These are phyloP conservation scores for Metschnikowia amazonensis DNA, from an alignment of 805 yeast genomes.

Conservation along the genomic window DNA sequence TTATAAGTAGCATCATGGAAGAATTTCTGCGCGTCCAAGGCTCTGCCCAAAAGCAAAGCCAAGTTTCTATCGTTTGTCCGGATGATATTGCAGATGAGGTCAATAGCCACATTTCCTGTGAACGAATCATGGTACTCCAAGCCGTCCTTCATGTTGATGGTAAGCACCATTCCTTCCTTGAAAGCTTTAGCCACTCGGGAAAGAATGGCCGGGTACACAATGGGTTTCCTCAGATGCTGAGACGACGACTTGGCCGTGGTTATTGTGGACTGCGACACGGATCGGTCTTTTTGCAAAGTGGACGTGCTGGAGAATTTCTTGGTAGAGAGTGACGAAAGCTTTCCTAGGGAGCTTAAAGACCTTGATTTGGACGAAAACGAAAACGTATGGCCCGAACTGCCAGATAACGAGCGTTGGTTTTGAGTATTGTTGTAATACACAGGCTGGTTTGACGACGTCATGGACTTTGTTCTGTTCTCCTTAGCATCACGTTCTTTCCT, in stretches of 20 bases:
- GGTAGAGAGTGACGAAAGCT: conserved; percentile 39
- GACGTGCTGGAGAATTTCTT: conserved; percentile 36
- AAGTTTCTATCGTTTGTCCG: conserved; percentile 88
- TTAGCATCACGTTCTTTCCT: conserved; percentile 8
- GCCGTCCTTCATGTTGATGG: conserved; percentile 85
- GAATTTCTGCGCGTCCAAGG: conserved; percentile 89
- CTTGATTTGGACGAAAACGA: conserved; percentile 38
- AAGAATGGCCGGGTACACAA: conserved; percentile 84
- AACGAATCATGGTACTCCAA: conserved; percentile 89
- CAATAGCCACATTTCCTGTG: conserved; percentile 92
- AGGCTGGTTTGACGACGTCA: conserved; percentile 13
- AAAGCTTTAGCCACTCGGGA: conserved; percentile 81
- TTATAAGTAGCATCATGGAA: conserved; percentile 96
- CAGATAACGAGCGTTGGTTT: conserved; percentile 30
- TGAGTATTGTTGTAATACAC: conserved; percentile 10
- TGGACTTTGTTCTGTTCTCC: conserved; percentile 13
- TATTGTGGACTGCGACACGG: conserved; percentile 26
- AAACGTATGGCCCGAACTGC: conserved; percentile 14
- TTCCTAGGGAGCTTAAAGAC: conserved; percentile 40
- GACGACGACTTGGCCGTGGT: conserved; percentile 43
- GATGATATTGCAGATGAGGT: conserved; percentile 77
- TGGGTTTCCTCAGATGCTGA: conserved; percentile 46
- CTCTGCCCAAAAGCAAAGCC: conserved; percentile 83
- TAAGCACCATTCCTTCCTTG: conserved; percentile 61
- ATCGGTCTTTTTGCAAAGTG: conserved; percentile 31